phyloP scores from a whole-genome alignment of 371 early-diverging fungal genomes.

The Rhizopus arrhizus region DNA sequence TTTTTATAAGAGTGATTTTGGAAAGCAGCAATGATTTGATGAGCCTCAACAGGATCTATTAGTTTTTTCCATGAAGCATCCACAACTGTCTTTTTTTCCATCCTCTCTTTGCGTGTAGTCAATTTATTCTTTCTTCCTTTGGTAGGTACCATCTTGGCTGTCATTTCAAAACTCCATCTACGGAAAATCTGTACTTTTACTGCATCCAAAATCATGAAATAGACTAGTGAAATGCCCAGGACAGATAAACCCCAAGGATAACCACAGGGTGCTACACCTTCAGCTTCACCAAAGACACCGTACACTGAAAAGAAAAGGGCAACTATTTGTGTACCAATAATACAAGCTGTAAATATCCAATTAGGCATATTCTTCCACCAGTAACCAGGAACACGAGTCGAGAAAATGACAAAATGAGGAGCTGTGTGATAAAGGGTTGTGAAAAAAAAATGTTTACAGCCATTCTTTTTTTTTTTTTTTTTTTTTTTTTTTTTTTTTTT shows the following conservation, averaged over 20 bases:
- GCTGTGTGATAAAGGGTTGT: slow-evolving; percentile 30
- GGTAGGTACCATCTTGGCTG: slow-evolving; percentile 73
- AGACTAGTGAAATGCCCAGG: slow-evolving; percentile 69
- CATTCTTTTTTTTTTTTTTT: no score
- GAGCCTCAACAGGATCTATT: slow-evolving; percentile 24
- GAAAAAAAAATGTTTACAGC: no score
- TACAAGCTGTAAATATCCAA: slow-evolving; percentile 75
- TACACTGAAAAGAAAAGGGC: slow-evolving; percentile 87
- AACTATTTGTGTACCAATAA: slow-evolving; percentile 89
- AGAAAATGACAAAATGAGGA: slow-evolving; percentile 96
- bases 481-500: neutral
- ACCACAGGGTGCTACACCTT: slow-evolving; percentile 59
- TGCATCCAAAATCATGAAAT: slow-evolving; percentile 81
- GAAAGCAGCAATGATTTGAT: slow-evolving; percentile 27
- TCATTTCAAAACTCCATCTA: slow-evolving; percentile 67
- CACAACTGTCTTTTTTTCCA: slow-evolving; percentile 31
- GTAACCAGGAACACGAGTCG: slow-evolving; percentile 89
- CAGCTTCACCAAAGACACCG: slow-evolving; percentile 61
- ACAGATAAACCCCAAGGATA: slow-evolving; percentile 64
- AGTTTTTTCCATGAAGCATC: slow-evolving; percentile 30
- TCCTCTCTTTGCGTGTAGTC: slow-evolving; percentile 51
- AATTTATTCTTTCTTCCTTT: slow-evolving; percentile 61
- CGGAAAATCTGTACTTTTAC: slow-evolving; percentile 83
- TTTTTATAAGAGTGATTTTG: slow-evolving; percentile 12
- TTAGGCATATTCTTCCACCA: slow-evolving; percentile 88